phyloP scores from a whole-genome alignment of 2,329 filamentous ascomycete genomes.

The Ciborinia camelliae region DNA sequence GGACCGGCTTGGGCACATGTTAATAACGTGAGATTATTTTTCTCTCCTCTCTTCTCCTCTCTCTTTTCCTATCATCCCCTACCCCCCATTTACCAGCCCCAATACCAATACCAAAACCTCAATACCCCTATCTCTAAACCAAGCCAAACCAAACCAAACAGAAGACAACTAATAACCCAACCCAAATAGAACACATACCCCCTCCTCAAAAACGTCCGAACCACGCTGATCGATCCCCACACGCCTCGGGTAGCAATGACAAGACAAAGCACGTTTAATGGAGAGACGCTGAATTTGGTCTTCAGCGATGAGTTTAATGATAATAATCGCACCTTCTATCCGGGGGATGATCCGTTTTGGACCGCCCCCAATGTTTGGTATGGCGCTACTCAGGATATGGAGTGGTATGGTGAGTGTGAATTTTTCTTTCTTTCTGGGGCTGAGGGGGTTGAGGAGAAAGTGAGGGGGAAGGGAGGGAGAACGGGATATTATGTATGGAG shows the following conservation, averaged over 20 bases:
- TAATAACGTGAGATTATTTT: slow-evolving; percentile 38
- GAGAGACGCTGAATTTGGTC: slow-evolving; percentile 46
- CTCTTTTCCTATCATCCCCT: too few relatives aligned
- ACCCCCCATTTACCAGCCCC: too few relatives aligned
- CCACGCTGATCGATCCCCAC: slow-evolving; percentile 49
- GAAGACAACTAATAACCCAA: neutral
- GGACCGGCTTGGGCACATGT: slow-evolving; percentile 44
- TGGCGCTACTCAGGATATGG: slow-evolving; percentile 48
- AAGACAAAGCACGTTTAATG: slow-evolving; percentile 43
- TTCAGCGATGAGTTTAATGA: slow-evolving; percentile 57
- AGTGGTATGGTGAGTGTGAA: slow-evolving; percentile 32
- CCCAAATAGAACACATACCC: slow-evolving; percentile 40
- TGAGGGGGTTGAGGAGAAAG: too few relatives aligned
- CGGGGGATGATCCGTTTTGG: slow-evolving; percentile 56
- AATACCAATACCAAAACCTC: too few relatives aligned
- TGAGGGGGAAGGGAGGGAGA: neutral
- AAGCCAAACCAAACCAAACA: too few relatives aligned
- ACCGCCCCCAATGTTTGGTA: slow-evolving; percentile 53
- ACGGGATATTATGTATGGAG: neutral
- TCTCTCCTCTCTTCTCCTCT: neutral
- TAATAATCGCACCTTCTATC: slow-evolving; percentile 51
- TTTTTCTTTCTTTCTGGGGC: neutral
- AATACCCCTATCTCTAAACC: too few relatives aligned
- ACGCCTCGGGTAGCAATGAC: slow-evolving; percentile 47
- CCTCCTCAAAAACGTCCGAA: slow-evolving; percentile 47